phyloP scores from a whole-genome alignment of 371 early-diverging fungal species.

The Mucor lusitanicus region DNA sequence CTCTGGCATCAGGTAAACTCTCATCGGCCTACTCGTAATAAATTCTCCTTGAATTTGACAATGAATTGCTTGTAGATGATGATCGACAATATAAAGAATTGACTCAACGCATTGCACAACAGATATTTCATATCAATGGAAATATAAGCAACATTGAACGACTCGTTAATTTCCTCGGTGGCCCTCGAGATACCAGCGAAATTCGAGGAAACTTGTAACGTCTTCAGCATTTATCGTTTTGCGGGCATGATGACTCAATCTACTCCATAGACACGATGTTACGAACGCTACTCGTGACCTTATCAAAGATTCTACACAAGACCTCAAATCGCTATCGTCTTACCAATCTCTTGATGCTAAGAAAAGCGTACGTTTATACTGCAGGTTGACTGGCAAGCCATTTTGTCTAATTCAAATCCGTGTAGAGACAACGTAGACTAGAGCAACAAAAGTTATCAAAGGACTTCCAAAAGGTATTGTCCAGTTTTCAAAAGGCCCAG shows the following conservation, averaged over 20 bases:
- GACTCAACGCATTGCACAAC: conserved; percentile 66
- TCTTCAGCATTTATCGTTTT: not conserved
- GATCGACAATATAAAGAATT: conserved; percentile 54
- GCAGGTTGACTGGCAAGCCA: not conserved
- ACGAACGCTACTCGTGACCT: conserved; percentile 82
- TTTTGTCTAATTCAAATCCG: not conserved
- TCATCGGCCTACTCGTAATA: not conserved
- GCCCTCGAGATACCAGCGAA: conserved; percentile 75
- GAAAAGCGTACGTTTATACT: conserved; percentile 2
- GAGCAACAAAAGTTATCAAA: conserved; percentile 84
- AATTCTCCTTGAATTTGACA: not conserved
- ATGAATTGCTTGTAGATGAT: conserved; percentile 30
- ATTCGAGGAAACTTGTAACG: conserved; percentile 75
- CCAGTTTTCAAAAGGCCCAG: conserved; percentile 84
- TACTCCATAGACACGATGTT: conserved; percentile 63
- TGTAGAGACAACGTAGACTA: conserved; percentile 71
- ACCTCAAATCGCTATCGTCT: conserved; percentile 68
- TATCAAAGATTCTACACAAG: conserved; percentile 74
- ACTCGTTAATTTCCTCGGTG: conserved; percentile 75
- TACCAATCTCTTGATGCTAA: conserved; percentile 15
- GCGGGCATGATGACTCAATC: not conserved
- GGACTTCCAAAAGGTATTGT: conserved; percentile 88
- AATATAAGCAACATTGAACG: conserved; percentile 83
- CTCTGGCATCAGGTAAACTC: not conserved
- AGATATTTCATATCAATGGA: conserved; percentile 74